Conservation (phyloP, 176 grass and related monocot species). For the Musa itinerans region DNA sequence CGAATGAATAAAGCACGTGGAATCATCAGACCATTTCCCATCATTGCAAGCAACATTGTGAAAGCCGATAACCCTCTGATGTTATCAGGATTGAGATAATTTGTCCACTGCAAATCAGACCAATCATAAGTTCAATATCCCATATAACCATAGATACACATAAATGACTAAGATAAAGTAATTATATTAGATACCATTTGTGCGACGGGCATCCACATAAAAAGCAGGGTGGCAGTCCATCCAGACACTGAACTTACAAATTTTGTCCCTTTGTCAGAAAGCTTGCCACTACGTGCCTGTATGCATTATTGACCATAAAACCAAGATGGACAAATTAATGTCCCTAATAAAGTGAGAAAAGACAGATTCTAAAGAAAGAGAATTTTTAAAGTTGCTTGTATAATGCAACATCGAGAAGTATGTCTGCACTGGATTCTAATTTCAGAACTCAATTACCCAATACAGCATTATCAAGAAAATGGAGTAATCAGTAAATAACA, state of each 20-base stretch:
- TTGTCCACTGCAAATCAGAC: constrained; percentile 77
- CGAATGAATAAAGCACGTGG: constrained; percentile 97
- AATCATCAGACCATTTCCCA: constrained; percentile 98
- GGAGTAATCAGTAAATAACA: no score
- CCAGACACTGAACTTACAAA: constrained; percentile 80
- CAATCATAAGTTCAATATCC: constrained; percentile 21
- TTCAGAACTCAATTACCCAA: no score
- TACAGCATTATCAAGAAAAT: no score
- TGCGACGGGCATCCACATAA: constrained; percentile 98
- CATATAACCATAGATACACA: neutral
- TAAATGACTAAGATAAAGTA: neutral
- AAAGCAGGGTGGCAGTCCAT: constrained; percentile 97
- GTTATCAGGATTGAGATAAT: constrained; percentile 97
- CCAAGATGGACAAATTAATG: constrained; percentile 21
- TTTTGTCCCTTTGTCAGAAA: constrained; percentile 44
- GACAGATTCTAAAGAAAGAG: neutral
- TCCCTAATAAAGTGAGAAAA: constrained; percentile 16
- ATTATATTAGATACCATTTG: constrained; percentile 54
- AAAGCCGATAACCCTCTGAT: constrained; percentile 94
- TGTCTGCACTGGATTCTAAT: no score
- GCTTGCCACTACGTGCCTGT: constrained; percentile 75
- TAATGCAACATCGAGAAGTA: no score
- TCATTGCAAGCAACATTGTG: constrained; percentile 96
- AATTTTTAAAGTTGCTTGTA: neutral
- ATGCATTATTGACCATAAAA: constrained; percentile 6